phyloP scores from a whole-genome alignment of 148 eudicot genomes.

The Amaranthus hypochondriacus region DNA sequence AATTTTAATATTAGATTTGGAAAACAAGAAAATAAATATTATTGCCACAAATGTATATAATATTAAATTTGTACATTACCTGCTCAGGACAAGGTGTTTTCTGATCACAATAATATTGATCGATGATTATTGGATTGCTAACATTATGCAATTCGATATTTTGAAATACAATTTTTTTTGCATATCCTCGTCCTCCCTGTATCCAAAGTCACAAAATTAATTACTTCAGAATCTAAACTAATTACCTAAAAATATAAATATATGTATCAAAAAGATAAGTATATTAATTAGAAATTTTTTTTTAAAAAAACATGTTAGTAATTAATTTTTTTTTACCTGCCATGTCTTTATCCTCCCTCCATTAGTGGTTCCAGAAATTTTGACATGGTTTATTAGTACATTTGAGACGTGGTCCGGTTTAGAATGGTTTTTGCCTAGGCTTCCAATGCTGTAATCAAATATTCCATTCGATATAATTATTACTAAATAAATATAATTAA shows the following conservation, averaged over 20 bases:
- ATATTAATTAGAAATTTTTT: not conserved
- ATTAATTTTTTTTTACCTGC: constrained; percentile 56
- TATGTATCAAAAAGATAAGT: too few species aligned
- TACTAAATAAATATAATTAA: too few species aligned
- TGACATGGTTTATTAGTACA: constrained; percentile 53
- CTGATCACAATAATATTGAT: constrained; percentile 79
- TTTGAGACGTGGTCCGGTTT: too few species aligned
- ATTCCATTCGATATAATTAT: too few species aligned
- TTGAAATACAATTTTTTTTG: constrained; percentile 56
- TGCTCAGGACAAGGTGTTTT: constrained; percentile 37
- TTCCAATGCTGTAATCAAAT: too few species aligned
- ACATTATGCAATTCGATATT: constrained; percentile 62
- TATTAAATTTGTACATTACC: too few species aligned
- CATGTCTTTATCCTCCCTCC: constrained; percentile 91
- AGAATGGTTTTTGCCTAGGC: too few species aligned
- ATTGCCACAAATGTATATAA: too few species aligned
- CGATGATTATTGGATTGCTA: constrained; percentile 77
- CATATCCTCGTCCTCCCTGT: constrained; percentile 89
- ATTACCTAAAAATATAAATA: not conserved
- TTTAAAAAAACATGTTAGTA: not conserved
- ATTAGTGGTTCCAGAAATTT: constrained; percentile 62
- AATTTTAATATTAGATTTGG: too few species aligned
- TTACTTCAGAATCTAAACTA: too few species aligned
- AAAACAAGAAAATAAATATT: too few species aligned
- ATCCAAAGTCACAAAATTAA: not conserved